Evolutionary conservation across 2,329 filamentous ascomycete species (phyloP).

Genomic region (Penicillium sp.): DNA sequence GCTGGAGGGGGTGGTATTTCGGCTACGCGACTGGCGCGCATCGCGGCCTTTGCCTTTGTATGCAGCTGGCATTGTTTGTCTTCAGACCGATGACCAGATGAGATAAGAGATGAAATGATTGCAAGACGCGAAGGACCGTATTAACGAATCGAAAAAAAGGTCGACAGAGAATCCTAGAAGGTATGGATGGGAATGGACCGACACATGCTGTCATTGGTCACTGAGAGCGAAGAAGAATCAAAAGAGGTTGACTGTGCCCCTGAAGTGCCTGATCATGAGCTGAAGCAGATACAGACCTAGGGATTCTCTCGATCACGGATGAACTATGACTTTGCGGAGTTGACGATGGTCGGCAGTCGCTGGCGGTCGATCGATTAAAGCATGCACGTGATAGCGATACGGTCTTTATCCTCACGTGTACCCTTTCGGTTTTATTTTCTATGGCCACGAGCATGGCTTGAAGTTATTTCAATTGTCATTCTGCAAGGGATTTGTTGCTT

Average conservation of each 20-base stretch:
- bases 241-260: background rate
- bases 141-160: slow-evolving; percentile 5
- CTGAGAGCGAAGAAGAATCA: background rate
- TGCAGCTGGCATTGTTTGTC: slow-evolving; percentile 43
- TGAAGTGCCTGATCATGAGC: background rate
- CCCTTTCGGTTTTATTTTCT: background rate
- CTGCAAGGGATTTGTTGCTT: background rate
- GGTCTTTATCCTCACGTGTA: slow-evolving; percentile 2
- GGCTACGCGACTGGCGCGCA: slow-evolving; percentile 55
- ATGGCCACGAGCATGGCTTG: background rate
- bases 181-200: slow-evolving; percentile 5
- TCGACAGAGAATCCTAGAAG: slow-evolving; percentile 12
- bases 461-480: background rate
- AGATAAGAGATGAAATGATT: background rate
- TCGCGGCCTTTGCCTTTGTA: slow-evolving; percentile 54
- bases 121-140: background rate
- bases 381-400: slow-evolving; percentile 8
- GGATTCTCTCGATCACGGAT: slow-evolving; percentile 1
- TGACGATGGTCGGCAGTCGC: slow-evolving; percentile 3
- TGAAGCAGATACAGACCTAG: background rate
- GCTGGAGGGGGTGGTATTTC: slow-evolving; percentile 63
- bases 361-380: background rate
- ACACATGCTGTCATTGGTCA: slow-evolving; percentile 19
- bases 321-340: background rate
- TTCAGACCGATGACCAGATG: background rate